Evolutionary conservation across 208 protist species (phyloP).

Genomic region (Leishmania mexicana): DNA sequence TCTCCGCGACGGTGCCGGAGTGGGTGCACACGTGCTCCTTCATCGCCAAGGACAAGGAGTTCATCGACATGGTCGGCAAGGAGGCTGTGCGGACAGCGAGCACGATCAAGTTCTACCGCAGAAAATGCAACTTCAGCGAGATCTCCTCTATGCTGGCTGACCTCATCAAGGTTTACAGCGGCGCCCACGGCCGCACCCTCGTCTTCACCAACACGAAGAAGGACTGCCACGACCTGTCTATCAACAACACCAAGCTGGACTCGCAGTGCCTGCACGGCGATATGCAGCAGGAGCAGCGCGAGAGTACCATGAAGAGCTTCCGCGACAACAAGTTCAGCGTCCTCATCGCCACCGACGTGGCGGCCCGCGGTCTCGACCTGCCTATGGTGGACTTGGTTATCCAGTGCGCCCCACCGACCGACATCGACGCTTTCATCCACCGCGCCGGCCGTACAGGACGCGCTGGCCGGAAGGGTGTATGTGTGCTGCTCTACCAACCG

Average conservation of each 20-base stretch:
- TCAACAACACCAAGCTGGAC: conserved; percentile 91
- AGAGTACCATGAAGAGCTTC: conserved; percentile 95
- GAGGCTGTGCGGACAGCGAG: conserved; percentile 94
- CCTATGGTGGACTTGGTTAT: conserved; percentile 92
- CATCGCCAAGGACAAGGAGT: conserved; percentile 83
- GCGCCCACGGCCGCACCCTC: conserved; percentile 80
- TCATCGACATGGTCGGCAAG: conserved; percentile 95
- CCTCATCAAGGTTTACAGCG: conserved; percentile 90
- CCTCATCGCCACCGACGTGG: conserved; percentile 95
- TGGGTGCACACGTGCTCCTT: conserved; percentile 90
- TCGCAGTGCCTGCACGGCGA: conserved; percentile 97
- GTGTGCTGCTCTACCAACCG: conserved; percentile 86
- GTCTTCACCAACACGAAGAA: conserved; percentile 96
- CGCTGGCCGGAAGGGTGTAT: conserved; percentile 91
- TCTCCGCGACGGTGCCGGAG: conserved; percentile 93
- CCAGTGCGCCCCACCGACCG: conserved; percentile 78
- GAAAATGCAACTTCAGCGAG: conserved; percentile 91
- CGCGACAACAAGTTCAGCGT: conserved; percentile 93
- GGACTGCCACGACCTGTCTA: conserved; percentile 90
- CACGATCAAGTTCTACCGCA: conserved; percentile 87
- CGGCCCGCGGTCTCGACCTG: conserved; percentile 87
- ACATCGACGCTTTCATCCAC: conserved; percentile 97
- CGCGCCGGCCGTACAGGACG: conserved; percentile 96
- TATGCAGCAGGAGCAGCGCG: conserved; percentile 93
- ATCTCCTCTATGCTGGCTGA: conserved; percentile 93